phyloP scores from a whole-genome alignment of 164 flowering plant species.

The Aristolochia californica region DNA sequence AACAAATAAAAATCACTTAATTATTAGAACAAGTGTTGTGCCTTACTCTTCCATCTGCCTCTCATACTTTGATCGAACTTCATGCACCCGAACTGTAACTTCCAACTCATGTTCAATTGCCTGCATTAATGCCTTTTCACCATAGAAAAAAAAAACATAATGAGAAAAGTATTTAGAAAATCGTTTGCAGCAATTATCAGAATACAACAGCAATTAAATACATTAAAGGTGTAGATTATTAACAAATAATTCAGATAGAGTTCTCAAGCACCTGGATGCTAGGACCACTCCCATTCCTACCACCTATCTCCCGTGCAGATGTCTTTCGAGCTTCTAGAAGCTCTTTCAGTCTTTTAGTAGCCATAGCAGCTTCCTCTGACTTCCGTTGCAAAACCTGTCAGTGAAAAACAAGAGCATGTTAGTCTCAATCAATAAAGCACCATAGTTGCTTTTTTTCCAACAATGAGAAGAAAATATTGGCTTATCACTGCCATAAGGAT shows the following conservation, averaged over 20 bases:
- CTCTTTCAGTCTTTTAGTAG: slow-evolving; percentile 87
- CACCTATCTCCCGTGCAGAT: slow-evolving; percentile 67
- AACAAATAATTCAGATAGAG: background rate
- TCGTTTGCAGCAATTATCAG: background rate
- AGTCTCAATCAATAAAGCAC: background rate
- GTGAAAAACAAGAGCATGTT: background rate
- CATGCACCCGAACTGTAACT: slow-evolving; percentile 79
- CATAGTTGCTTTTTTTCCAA: background rate
- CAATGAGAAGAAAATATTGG: background rate
- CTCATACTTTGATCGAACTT: slow-evolving; percentile 84
- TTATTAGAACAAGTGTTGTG: too few relatives aligned
- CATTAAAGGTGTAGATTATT: background rate
- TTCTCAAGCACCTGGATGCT: slow-evolving; percentile 62
- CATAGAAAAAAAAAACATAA: slow-evolving; percentile 5
- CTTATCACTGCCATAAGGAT: background rate
- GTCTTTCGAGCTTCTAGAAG: slow-evolving; percentile 76
- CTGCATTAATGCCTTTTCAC: slow-evolving; percentile 65
- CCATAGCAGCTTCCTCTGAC: slow-evolving; percentile 94
- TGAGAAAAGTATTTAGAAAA: background rate
- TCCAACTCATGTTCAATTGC: slow-evolving; percentile 94
- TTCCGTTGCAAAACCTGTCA: slow-evolving; percentile 88
- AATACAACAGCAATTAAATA: background rate
- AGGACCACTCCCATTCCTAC: slow-evolving; percentile 50
- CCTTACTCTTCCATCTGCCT: slow-evolving; percentile 90
- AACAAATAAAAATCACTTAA: too few relatives aligned